phyloP scores from a whole-genome alignment of 139 green algal species.

The Coelastrella sp. region DNA sequence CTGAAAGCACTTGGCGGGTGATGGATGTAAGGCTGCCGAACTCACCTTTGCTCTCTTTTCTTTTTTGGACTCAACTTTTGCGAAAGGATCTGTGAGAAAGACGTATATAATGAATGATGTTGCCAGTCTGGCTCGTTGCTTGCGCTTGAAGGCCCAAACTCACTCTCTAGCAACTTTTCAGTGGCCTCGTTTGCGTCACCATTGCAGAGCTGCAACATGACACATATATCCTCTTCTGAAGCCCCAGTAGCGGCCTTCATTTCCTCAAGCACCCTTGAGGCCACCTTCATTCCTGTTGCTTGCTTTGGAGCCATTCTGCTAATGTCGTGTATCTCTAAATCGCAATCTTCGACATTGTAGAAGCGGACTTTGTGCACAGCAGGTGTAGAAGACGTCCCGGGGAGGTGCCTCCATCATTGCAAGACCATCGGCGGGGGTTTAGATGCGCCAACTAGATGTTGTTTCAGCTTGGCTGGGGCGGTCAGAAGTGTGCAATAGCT shows the following conservation, averaged over 20 bases:
- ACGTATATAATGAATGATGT: background rate
- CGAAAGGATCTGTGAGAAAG: slow-evolving; percentile 45
- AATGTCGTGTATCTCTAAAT: background rate
- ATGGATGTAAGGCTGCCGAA: slow-evolving; percentile 2
- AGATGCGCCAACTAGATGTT: too few species aligned
- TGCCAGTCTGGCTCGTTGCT: background rate
- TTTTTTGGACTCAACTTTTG: slow-evolving; percentile 48
- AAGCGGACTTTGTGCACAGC: background rate
- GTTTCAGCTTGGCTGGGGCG: too few species aligned
- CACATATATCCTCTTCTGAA: slow-evolving; percentile 55
- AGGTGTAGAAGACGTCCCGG: background rate
- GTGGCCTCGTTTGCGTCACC: slow-evolving; percentile 60
- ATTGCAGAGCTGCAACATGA: slow-evolving; percentile 54
- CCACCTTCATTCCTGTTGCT: slow-evolving; percentile 43
- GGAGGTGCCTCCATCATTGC: background rate
- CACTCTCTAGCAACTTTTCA: slow-evolving; percentile 54
- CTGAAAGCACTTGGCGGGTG: slow-evolving; percentile 11
- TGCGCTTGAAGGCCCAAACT: background rate
- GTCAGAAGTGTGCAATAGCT: too few species aligned
- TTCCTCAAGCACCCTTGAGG: slow-evolving; percentile 41
- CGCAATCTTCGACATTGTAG: background rate
- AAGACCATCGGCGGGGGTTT: background rate
- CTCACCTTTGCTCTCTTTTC: slow-evolving; percentile 46
- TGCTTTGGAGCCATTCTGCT: slow-evolving; percentile 36
- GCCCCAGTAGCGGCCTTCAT: slow-evolving; percentile 60